phyloP scores from a whole-genome alignment of 2,329 filamentous ascomycete genomes.

The Fusarium sublunatum region DNA sequence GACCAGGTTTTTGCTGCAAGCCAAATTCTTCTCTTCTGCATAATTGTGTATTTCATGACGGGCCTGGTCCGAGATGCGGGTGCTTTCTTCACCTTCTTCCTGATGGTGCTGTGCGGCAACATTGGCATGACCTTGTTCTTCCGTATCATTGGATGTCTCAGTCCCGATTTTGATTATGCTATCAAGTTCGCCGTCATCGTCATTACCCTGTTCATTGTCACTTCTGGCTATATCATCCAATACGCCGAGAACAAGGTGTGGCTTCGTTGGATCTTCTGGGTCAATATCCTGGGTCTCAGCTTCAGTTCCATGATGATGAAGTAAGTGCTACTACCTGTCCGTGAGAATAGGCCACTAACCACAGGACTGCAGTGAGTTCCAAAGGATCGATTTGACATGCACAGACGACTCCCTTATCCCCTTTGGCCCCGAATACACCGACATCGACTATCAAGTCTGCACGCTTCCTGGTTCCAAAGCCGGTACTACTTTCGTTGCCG shows the following conservation, averaged over 20 bases:
- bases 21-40: slow-evolving; percentile 77
- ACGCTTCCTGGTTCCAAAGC: slow-evolving; percentile 78
- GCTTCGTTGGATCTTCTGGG: slow-evolving; percentile 83
- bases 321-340: no score
- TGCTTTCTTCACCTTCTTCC: slow-evolving; percentile 81
- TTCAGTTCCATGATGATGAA: slow-evolving; percentile 88
- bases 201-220: slow-evolving; percentile 84
- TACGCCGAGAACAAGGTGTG: slow-evolving; percentile 79
- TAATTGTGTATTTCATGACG: slow-evolving; percentile 85
- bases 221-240: slow-evolving; percentile 86
- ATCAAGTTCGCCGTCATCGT: slow-evolving; percentile 84
- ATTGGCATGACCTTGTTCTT: slow-evolving; percentile 83
- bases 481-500: slow-evolving; percentile 72
- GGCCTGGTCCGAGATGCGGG: slow-evolving; percentile 75
- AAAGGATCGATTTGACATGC: slow-evolving; percentile 74
- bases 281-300: slow-evolving; percentile 78
- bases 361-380: slow-evolving; percentile 68
- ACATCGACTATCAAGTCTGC: slow-evolving; percentile 82
- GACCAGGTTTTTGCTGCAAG: slow-evolving; percentile 78
- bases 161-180: slow-evolving; percentile 85
- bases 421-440: slow-evolving; percentile 73
- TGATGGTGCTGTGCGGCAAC: slow-evolving; percentile 76
- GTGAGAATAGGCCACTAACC: no score
- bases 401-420: slow-evolving; percentile 76
- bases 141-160: slow-evolving; percentile 77